phyloP scores from a whole-genome alignment of 768 basidiomycete genomes.

The Ramaria sp. region DNA sequence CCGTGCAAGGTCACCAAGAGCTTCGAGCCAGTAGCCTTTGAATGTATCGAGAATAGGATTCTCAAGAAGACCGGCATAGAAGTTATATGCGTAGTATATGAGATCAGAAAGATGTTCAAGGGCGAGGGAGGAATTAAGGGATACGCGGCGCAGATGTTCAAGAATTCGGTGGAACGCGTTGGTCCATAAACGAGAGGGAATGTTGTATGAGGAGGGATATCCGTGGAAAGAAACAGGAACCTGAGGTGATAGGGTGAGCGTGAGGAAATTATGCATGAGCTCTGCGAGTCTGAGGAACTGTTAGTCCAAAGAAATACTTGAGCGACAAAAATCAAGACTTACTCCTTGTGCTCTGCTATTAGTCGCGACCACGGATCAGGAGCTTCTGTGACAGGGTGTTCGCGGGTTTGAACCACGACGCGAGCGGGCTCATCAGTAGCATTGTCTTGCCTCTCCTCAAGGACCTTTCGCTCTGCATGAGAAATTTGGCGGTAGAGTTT shows the following conservation, averaged over 20 bases:
- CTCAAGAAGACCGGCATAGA: conserved; percentile 85
- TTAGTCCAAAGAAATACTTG: conserved; percentile 5
- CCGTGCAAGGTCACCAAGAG: conserved; percentile 89
- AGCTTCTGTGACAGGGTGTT: conserved; percentile 21
- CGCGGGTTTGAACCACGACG: conserved; percentile 21
- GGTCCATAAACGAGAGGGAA: conserved; percentile 88
- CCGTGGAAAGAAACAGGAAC: conserved; percentile 83
- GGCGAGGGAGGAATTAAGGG: conserved; percentile 54
- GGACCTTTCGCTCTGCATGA: conserved; percentile 64
- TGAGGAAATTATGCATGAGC: conserved; percentile 78
- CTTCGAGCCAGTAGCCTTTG: conserved; percentile 86
- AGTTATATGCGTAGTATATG: conserved; percentile 90
- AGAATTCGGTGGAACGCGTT: conserved; percentile 84
- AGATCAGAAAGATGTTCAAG: conserved; percentile 91
- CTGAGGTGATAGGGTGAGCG: conserved; percentile 74
- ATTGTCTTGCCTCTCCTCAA: conserved; percentile 49
- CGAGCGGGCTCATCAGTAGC: conserved; percentile 28
- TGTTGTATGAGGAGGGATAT: conserved; percentile 91
- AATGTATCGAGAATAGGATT: conserved; percentile 61
- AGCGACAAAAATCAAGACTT: conserved; percentile 19
- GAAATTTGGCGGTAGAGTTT: conserved; percentile 76
- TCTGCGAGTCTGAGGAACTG: conserved; percentile 67
- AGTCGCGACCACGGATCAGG: conserved; percentile 60
- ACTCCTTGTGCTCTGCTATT: conserved; percentile 79
- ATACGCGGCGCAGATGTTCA: conserved; percentile 80